phyloP scores from a whole-genome alignment of 768 basidiomycete genomes.

The Tephrocybe sp. region DNA sequence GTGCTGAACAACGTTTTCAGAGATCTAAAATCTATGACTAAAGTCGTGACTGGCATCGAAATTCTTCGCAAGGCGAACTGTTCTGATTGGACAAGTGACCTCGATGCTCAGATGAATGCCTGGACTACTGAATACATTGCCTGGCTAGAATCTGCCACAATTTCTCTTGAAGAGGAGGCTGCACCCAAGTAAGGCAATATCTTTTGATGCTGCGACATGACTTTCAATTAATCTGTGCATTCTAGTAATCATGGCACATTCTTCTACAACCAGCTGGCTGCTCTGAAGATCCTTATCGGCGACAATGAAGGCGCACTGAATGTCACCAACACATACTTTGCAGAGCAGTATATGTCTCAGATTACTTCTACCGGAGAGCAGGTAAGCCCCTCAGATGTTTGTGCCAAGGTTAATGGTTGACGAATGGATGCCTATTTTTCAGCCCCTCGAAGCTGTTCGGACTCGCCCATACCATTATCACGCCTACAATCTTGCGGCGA shows the following conservation, averaged over 20 bases:
- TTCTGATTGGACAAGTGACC: conserved; percentile 50
- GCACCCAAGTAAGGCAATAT: conserved; percentile 46
- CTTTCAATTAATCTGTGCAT: not conserved
- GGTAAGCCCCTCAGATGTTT: conserved; percentile 24
- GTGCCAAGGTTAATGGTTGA: not conserved
- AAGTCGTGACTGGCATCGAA: conserved; percentile 7
- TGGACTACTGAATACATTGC: conserved; percentile 52
- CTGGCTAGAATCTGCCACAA: conserved; percentile 51
- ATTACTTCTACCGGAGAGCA: conserved; percentile 59
- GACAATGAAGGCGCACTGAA: conserved; percentile 46
- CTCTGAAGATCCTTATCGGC: conserved; percentile 52
- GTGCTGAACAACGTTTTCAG: conserved; percentile 21
- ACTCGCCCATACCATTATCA: conserved; percentile 68
- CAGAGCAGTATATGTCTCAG: conserved; percentile 45
- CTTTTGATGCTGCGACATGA: not conserved
- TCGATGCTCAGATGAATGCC: conserved; percentile 43
- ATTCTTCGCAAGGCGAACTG: conserved; percentile 32
- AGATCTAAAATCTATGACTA: conserved; percentile 53
- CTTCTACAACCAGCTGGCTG: conserved; percentile 57
- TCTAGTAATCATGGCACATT: conserved; percentile 65
- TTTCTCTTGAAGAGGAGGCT: conserved; percentile 43
- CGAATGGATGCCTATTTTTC: not conserved
- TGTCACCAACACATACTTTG: conserved; percentile 49
- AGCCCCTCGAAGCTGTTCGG: conserved; percentile 60
- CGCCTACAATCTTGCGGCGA: conserved; percentile 64